Evolutionary conservation across 2,329 filamentous ascomycete genomes (phyloP), one percentile per base, ranked within the genome.

Genomic region (Fusarium sp.): DNA sequence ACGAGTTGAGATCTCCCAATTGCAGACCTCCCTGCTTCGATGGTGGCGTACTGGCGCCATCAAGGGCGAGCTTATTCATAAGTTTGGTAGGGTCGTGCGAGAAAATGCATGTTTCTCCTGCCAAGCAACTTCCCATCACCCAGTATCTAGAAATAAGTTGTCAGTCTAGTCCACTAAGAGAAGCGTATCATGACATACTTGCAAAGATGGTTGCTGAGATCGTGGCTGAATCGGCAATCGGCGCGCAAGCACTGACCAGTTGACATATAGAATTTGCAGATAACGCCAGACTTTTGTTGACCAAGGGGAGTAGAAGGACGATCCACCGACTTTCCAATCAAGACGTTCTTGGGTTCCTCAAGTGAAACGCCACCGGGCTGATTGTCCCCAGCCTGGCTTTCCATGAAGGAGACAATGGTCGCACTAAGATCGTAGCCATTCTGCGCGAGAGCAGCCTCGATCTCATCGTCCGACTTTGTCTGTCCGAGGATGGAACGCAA

Each of bases 231-330:
- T 60, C 95, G 91, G 79, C 96, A 99, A 80, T 99, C 96, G 63
- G 95, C 95, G 62, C 96, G 90, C 54, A 98, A 89, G 79, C 96
- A 99, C 79, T 96, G 93, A n/a, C 96, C 96, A 10, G 92, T 97
- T 12, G 94, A 95, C 68, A 99, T 84, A 85, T 94, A 98, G 80
- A 98, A 99, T 81, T 97, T 97, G 87, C 96, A 99, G 41, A 98
- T 93, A 38, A 98, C 91, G 26, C 93, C 92, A 68, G 92, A 93
- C 79, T 94, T 95, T 73, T 91, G 87, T 75, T 92, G 90, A 24
- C 89, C 88, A 24, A 89, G 88, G 4, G 95, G 94, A 1, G 94
- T 97, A 11, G 87, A 84, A 18, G 94, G 93, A 35, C 94, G 88
- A 20, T 92, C 89, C 84, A 97, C 93, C 20, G 93, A 97, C 78